Conservation (phyloP, 352 stramenopile species). For the Phytophthora europaea region DNA sequence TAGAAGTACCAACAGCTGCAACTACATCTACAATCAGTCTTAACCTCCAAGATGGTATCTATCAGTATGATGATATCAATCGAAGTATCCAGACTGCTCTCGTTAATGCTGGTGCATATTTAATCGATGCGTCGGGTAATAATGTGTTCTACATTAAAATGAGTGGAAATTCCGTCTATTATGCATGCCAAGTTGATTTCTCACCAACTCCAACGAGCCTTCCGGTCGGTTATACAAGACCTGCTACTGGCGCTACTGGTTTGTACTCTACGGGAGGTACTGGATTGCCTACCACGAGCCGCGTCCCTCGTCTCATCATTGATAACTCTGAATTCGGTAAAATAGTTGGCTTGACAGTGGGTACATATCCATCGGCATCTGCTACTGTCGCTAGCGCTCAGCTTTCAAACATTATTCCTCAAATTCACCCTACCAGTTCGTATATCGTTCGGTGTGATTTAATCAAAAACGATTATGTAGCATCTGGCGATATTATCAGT, state of each 20-base stretch:
- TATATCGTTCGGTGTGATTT: conserved; percentile 33
- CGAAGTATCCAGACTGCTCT: conserved; percentile 16
- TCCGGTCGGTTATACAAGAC: conserved; percentile 2
- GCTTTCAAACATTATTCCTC: conserved; percentile 7
- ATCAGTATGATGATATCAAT: conserved; percentile 12
- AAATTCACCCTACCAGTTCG: conserved; percentile 6
- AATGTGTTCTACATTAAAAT: conserved; percentile 27
- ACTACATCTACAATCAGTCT: conserved; percentile 11
- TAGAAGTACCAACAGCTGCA: conserved; percentile 18
- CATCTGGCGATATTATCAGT: conserved; percentile 22
- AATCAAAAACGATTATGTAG: conserved; percentile 32
- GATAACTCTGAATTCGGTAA: conserved; percentile 26
- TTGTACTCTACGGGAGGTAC: conserved; percentile 13
- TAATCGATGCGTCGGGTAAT: conserved; percentile 1
- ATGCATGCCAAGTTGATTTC: too few relatives aligned
- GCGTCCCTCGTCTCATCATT: conserved; percentile 21
- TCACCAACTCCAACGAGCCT: conserved; percentile 8
- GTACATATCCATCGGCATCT: conserved; percentile 15
- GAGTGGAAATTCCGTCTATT: conserved; percentile 16
- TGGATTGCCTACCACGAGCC: conserved; percentile 15
- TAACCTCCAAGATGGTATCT: conserved; percentile 12
- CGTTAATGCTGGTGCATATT: conserved; percentile 14
- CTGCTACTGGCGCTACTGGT: conserved; percentile 2
- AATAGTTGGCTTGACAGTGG: conserved; percentile 5
- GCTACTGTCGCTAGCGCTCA: conserved; percentile 5